Base-by-base conservation (phyloP, 257 asterid species). In the Ligustrum vulgare region DNA sequence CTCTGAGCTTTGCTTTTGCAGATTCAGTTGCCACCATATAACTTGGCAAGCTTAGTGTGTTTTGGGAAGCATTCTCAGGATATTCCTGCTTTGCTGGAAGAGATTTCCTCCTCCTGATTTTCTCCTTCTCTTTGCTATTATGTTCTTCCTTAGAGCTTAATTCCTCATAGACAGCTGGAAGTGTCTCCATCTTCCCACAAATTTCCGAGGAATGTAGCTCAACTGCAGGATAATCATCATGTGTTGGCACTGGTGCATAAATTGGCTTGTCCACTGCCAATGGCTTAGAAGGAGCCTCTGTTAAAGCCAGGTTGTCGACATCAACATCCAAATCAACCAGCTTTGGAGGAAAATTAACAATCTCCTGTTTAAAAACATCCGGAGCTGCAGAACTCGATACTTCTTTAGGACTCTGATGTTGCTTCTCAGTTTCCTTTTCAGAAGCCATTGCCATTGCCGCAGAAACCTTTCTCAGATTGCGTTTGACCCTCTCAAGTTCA, bases 1-100 rank as follows among this genome's bases (percentile, higher is more conserved):
- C 86, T 86, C 91, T 89, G 65, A 94, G 98, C 89, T 92, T 94
- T 36, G 98, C 98, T 83, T 92, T 94, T 22, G 97, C 98, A 65
- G 98, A 94, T 82, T 85, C 85, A 34, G 98, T 94, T 23, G 97
- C 96, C 3, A 91, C 93, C 98, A 94, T 94, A 78, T 94, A 94
- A 79, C 98, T 92, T 9, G 98, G 98, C 79, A 94, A 69, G 75
- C 86, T 87, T 36, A 91, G 87, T 47, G 90, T 67, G 54, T 90
- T 91, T 82, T 90, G 90, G 5, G 91, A 87, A 70, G 86, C 80
- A 77, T 87, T 92, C 78, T 92, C 98, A 39, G 87, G 67, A 74
- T 81, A 79, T 72, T 91, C 98, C 54, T 84, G 88, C 86, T 92
- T 92, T 23, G 91, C 84, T 10, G 97, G 93, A 64, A 90, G 89